These are phyloP conservation scores for Myxozyma lipomycoides DNA, from an alignment of 805 yeast species.

Conservation along the genomic window DNA sequence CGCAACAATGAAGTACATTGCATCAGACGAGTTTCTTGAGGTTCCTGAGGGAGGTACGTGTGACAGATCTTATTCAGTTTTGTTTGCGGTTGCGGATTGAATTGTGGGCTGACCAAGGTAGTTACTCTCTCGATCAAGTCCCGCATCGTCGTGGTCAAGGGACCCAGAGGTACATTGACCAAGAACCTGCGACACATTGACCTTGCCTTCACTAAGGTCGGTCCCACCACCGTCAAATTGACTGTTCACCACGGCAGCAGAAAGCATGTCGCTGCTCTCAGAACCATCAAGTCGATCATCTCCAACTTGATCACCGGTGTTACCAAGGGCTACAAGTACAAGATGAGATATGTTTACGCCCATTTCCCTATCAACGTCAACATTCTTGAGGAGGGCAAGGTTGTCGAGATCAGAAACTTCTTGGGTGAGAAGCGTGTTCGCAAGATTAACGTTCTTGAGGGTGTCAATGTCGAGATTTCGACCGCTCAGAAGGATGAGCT, in stretches of 20 bases:
- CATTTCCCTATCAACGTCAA: constrained; percentile 99
- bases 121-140: constrained; percentile 89
- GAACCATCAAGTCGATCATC: constrained; percentile 95
- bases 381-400: constrained; percentile 71
- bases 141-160: constrained; percentile 83
- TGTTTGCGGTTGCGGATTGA: background rate
- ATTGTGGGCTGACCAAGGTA: background rate
- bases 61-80: too few species aligned
- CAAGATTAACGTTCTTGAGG: constrained; percentile 78
- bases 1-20: constrained; percentile 69
- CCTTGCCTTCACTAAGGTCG: constrained; percentile 80
- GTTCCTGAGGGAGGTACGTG: constrained; percentile 68
- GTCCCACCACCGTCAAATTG: constrained; percentile 71
- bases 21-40: constrained; percentile 77
- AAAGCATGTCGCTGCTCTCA: constrained; percentile 99
- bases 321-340: constrained; percentile 98
- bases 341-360: constrained; percentile 99
- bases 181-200: constrained; percentile 93
- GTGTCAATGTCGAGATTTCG: constrained; percentile 82
- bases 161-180: constrained; percentile 94
- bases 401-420: constrained; percentile 97
- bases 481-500: constrained; percentile 91
- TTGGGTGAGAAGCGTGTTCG: constrained; percentile 99
- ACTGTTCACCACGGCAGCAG: constrained; percentile 98
- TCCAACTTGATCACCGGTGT: constrained; percentile 97